Conservation (phyloP, 345 rosid species). For the Salix purpurea region DNA sequence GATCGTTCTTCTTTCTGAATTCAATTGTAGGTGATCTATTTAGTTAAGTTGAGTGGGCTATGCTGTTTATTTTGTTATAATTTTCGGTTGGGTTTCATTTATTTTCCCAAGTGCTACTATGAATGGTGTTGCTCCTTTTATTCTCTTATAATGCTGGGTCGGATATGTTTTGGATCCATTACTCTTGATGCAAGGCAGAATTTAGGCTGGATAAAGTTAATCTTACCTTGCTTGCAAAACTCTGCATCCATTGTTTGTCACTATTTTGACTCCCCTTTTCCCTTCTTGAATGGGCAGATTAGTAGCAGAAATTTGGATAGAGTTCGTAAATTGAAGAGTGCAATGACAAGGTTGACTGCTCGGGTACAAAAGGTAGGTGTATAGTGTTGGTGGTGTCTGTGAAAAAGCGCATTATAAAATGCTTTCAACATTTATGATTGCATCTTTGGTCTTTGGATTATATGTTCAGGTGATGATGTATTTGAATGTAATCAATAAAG, state of each 20-base stretch:
- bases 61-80: background rate
- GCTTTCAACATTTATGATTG: background rate
- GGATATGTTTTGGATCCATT: background rate
- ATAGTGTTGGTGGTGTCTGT: background rate
- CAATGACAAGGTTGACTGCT: slow-evolving; percentile 91
- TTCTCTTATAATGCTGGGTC: background rate
- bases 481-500: background rate
- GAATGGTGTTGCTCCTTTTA: background rate
- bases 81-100: background rate
- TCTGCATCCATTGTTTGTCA: background rate
- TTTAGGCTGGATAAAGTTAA: background rate
- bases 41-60: background rate
- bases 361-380: slow-evolving; percentile 80
- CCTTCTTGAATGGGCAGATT: slow-evolving; percentile 41
- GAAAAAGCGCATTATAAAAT: background rate
- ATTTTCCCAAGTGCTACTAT: background rate
- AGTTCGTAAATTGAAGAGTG: slow-evolving; percentile 94
- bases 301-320: slow-evolving; percentile 96
- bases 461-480: background rate
- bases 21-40: background rate
- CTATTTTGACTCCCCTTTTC: background rate
- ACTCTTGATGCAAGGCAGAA: background rate
- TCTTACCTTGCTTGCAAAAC: background rate
- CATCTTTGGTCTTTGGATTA: background rate
- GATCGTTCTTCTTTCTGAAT: background rate